Evolutionary conservation across 2,329 filamentous ascomycete species (phyloP).

Genomic region (Thermoascus crustaceus): DNA sequence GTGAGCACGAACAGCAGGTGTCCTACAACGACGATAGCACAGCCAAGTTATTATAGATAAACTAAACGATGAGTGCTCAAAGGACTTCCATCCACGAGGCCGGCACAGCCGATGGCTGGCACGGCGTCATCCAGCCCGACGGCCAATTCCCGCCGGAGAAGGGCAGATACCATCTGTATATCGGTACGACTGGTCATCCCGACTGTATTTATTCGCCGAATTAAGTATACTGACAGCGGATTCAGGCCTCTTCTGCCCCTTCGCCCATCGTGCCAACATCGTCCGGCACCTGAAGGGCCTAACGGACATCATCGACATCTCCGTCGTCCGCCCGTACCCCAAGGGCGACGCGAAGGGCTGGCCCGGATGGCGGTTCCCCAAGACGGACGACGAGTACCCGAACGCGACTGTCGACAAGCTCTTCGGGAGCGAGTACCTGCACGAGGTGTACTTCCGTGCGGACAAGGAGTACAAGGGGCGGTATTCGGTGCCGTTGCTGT

Average conservation of each 20-base stretch:
- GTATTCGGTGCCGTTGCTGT: constrained; percentile 54
- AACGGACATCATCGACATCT: constrained; percentile 45
- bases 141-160: constrained; percentile 44
- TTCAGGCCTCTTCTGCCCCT: constrained; percentile 55
- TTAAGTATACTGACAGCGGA: constrained; percentile 1
- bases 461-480: constrained; percentile 53
- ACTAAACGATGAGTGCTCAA: background rate
- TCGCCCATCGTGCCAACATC: constrained; percentile 54
- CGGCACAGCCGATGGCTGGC: constrained; percentile 34
- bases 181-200: constrained; percentile 28
- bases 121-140: constrained; percentile 41
- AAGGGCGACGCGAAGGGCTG: constrained; percentile 57
- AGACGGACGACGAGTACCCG: constrained; percentile 45
- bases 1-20: no score
- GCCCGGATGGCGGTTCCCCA: constrained; percentile 56
- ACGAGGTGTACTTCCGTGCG: constrained; percentile 55
- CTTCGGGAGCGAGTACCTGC: constrained; percentile 50
- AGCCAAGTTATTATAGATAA: no score
- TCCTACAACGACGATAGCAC: no score
- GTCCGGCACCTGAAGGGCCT: constrained; percentile 52
- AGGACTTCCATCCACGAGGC: constrained; percentile 12
- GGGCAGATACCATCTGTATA: constrained; percentile 49
- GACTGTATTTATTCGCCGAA: background rate
- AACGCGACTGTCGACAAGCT: constrained; percentile 54
- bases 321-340: constrained; percentile 57